Evolutionary conservation across 2,329 filamentous ascomycete genomes (phyloP).

Genomic region (Septoria linicola): DNA sequence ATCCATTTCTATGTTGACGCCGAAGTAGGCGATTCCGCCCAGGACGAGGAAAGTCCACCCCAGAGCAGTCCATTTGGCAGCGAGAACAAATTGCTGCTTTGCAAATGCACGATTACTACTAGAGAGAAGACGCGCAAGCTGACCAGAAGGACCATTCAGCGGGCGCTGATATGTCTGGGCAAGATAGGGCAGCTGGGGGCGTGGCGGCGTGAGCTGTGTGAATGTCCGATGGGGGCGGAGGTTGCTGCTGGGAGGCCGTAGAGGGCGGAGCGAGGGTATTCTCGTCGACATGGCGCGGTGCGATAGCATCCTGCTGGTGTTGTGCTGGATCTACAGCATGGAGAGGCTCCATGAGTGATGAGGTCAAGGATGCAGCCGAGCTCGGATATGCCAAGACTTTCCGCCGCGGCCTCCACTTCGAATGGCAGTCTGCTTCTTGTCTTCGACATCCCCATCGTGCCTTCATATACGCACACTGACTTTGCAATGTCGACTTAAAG

Average conservation of each 20-base stretch:
- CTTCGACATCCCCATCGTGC: no score
- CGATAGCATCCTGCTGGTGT: constrained; percentile 24
- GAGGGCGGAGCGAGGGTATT: constrained; percentile 31
- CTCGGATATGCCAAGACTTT: no score
- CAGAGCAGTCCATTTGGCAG: constrained; percentile 65
- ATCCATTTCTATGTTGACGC: constrained; percentile 69
- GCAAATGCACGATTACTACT: constrained; percentile 72
- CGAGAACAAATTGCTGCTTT: constrained; percentile 67
- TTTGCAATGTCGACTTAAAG: no score
- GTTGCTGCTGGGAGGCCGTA: constrained; percentile 26
- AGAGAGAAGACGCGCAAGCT: constrained; percentile 70
- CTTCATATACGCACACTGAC: no score
- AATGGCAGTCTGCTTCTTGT: no score
- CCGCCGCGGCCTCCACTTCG: no score
- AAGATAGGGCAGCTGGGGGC: constrained; percentile 66
- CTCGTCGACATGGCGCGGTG: constrained; percentile 17
- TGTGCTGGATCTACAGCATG: no score
- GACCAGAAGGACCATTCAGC: constrained; percentile 30
- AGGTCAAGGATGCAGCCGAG: no score
- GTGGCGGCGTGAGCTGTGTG: constrained; percentile 56
- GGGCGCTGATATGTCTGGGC: constrained; percentile 47
- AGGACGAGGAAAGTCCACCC: constrained; percentile 65
- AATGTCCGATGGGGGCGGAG: constrained; percentile 50
- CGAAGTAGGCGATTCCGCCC: constrained; percentile 61
- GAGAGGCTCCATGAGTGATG: no score